Evolutionary conservation across 2,329 filamentous ascomycete genomes (phyloP).

Genomic region (Hypoxylon sp.): DNA sequence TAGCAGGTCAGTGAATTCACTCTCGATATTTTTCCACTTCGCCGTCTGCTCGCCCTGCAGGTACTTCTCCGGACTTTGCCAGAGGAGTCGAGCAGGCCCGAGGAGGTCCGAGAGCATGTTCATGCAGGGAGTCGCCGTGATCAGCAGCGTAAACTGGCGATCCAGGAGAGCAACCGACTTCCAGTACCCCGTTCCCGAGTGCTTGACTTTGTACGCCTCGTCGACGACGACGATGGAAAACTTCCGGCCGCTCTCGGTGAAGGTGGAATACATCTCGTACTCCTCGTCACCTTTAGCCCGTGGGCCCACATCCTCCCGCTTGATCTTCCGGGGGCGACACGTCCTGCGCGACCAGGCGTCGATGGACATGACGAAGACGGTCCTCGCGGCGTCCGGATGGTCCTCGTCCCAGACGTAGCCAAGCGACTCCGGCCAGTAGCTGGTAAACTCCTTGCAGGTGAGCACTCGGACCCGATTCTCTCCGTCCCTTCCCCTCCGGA

Average conservation of each 20-base stretch:
- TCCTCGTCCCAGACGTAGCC: conserved; percentile 41
- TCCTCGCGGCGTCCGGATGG: conserved; percentile 25
- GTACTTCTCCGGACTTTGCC: conserved; percentile 31
- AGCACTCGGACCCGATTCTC: conserved; percentile 18
- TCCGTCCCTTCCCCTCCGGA: neutral
- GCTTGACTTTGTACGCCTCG: conserved; percentile 43
- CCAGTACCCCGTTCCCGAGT: conserved; percentile 35
- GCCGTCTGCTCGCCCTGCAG: conserved; percentile 4
- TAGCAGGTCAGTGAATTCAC: neutral
- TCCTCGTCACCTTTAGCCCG: neutral
- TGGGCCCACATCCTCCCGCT: neutral
- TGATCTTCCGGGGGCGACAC: neutral
- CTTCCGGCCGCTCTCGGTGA: conserved; percentile 22
- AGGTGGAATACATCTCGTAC: conserved; percentile 29
- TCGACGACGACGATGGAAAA: conserved; percentile 45
- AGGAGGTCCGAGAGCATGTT: conserved; percentile 40
- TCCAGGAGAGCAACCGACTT: conserved; percentile 38
- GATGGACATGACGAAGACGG: conserved; percentile 39
- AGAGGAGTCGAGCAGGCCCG: conserved; percentile 38
- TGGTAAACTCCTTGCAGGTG: conserved; percentile 12
- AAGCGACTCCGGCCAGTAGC: conserved; percentile 24
- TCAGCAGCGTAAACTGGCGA: conserved; percentile 41
- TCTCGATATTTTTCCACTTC: conserved; percentile 7
- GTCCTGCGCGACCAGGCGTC: conserved; percentile 40
- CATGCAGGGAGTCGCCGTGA: conserved; percentile 43